A percentile compares a stretch with the other conserved stretches of the same genome.
These are phyloP conservation scores for Saccharomycopsis sp. DNA, from an alignment of 805 yeast species.

Conservation along the genomic window DNA sequence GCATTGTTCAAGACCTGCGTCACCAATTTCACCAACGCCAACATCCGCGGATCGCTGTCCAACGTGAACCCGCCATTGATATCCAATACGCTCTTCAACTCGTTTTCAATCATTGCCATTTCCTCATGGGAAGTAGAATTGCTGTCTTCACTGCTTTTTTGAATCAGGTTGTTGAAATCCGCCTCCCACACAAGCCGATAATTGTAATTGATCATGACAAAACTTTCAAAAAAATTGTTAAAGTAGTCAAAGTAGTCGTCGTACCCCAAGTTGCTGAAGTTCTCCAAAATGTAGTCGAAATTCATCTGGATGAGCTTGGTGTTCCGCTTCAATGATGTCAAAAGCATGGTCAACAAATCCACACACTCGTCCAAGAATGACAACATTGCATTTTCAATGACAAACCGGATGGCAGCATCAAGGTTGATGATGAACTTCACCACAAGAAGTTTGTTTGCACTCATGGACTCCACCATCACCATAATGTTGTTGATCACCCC, in stretches of 20 bases:
- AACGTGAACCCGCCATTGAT: conserved; percentile 11
- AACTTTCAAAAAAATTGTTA: conserved; percentile 17
- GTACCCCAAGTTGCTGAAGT: conserved; percentile 13
- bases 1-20: conserved; percentile 8
- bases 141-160: neutral
- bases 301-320: conserved; percentile 36
- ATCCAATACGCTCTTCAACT: conserved; percentile 14
- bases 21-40: conserved; percentile 5
- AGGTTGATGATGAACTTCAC: conserved; percentile 44
- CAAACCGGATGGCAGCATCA: conserved; percentile 49
- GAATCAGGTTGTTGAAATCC: conserved; percentile 8
- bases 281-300: conserved; percentile 25
- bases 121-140: conserved; percentile 1
- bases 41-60: conserved; percentile 9
- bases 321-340: conserved; percentile 46
- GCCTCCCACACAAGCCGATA: conserved; percentile 6
- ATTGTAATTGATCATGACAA: conserved; percentile 13
- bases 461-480: conserved; percentile 63
- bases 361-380: conserved; percentile 54
- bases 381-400: conserved; percentile 49
- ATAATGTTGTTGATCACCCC: conserved; percentile 65
- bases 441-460: conserved; percentile 23
- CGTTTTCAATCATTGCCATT: conserved; percentile 3
- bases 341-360: conserved; percentile 42
- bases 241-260: conserved; percentile 19